Percentiles rank a stretch among this genome's conserved stretches.
These are phyloP conservation scores for Kewa caespitosa DNA, from an alignment of 179 eudicot species.

Conservation along the genomic window DNA sequence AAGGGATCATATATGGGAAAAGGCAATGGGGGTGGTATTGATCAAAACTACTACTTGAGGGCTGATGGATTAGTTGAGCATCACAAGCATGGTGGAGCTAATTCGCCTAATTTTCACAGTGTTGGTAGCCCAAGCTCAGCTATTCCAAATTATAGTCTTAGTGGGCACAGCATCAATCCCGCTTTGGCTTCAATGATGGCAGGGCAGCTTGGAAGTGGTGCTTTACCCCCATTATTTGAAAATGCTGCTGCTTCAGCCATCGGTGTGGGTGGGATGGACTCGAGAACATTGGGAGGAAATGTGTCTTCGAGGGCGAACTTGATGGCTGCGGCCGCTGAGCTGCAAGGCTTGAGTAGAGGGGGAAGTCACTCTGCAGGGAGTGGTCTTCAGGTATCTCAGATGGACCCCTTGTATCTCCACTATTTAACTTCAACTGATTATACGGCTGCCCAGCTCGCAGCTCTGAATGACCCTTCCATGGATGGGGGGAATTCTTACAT, in stretches of 20 bases:
- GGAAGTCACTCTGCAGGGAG: conserved; percentile 35
- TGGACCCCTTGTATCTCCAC: conserved; percentile 44
- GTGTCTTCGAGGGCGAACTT: conserved; percentile 37
- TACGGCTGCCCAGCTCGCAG: conserved; percentile 42
- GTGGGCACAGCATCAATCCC: conserved; percentile 67
- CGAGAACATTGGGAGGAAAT: conserved; percentile 36
- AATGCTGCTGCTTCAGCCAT: conserved; percentile 51
- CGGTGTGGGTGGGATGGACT: conserved; percentile 42
- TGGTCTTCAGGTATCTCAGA: conserved; percentile 30
- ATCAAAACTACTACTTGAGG: conserved; percentile 37
- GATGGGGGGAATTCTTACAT: conserved; percentile 42
- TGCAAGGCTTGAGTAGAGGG: conserved; percentile 35
- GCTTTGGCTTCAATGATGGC: conserved; percentile 68
- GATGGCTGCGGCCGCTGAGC: conserved; percentile 42
- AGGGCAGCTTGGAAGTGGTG: conserved; percentile 56
- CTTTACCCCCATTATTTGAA: conserved; percentile 42
- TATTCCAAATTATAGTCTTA: conserved; percentile 61
- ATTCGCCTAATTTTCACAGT: conserved; percentile 54
- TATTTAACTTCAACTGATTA: conserved; percentile 40
- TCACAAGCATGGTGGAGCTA: conserved; percentile 50
- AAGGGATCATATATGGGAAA: conserved; percentile 40
- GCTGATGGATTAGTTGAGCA: conserved; percentile 50
- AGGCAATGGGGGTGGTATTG: conserved; percentile 29
- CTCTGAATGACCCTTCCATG: conserved; percentile 38
- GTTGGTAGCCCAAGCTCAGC: conserved; percentile 56